These are phyloP conservation scores for Solanum virginianum DNA, from an alignment of 257 asterid genomes.

Conservation along the genomic window DNA sequence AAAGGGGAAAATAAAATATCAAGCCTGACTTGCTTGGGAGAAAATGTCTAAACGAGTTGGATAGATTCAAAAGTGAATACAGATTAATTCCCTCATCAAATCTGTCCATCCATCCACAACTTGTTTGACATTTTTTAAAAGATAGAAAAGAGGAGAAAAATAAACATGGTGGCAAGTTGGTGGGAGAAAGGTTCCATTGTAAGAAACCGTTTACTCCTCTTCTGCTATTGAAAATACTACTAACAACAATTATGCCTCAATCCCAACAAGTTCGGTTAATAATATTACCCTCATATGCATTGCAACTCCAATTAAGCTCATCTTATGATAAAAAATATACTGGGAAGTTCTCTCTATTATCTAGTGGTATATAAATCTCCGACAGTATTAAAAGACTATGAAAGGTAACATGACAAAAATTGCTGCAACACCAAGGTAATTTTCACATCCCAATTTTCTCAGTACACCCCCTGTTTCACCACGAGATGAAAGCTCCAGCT, in stretches of 20 bases:
- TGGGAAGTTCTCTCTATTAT: not conserved
- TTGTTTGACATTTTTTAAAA: not conserved
- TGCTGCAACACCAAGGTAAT: no score
- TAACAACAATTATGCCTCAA: not conserved
- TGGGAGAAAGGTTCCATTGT: not conserved
- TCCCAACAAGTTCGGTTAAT: not conserved
- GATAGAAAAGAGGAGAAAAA: not conserved
- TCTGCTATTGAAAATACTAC: not conserved
- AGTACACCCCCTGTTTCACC: not conserved
- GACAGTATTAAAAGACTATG: not conserved
- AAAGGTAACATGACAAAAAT: not conserved
- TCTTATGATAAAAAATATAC: not conserved
- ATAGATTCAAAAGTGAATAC: not conserved
- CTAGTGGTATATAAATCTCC: not conserved
- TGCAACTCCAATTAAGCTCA: not conserved
- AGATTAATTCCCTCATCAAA: not conserved
- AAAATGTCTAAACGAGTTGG: not conserved
- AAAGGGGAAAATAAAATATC: not conserved
- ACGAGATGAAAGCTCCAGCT: not conserved
- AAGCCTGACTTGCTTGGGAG: not conserved
- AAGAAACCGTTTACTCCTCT: not conserved
- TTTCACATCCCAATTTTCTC: not conserved
- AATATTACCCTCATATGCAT: not conserved
- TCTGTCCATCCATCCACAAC: not conserved
- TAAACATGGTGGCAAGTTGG: not conserved